Percentiles rank a stretch among this genome's conserved stretches.
Evolutionary conservation across 495 filamentous ascomycete species (phyloP).

Genomic region (Penicillium alfredii): DNA sequence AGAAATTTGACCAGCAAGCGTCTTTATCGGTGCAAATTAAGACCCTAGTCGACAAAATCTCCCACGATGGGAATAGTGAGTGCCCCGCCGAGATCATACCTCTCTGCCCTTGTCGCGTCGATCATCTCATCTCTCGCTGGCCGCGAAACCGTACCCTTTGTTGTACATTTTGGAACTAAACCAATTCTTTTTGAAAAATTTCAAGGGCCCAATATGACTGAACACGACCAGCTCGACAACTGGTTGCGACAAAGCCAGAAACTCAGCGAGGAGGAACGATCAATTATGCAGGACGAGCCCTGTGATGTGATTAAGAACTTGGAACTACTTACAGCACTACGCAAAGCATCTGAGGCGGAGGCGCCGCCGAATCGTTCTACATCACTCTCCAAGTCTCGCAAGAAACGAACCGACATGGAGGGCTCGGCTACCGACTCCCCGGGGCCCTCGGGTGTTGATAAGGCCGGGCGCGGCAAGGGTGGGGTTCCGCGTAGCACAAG

Average conservation of each 20-base stretch:
- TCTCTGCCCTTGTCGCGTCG: no score
- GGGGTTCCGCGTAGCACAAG: conserved; percentile 49
- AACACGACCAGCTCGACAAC: conserved; percentile 47
- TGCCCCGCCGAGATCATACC: no score
- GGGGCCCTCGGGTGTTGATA: conserved; percentile 53
- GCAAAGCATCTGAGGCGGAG: conserved; percentile 53
- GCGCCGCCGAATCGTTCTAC: conserved; percentile 42
- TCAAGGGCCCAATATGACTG: conserved; percentile 35
- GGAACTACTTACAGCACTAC: conserved; percentile 55
- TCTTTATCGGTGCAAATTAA: conserved; percentile 48
- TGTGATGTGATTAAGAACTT: conserved; percentile 56
- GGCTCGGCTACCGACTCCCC: conserved; percentile 63
- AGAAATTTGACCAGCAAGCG: conserved; percentile 53
- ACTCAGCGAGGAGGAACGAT: conserved; percentile 56
- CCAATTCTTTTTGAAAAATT: no score
- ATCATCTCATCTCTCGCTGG: no score
- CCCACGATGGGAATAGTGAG: conserved; percentile 42
- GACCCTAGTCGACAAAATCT: conserved; percentile 45
- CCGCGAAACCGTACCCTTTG: no score
- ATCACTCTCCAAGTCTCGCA: conserved; percentile 49
- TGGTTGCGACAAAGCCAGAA: conserved; percentile 59
- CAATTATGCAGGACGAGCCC: conserved; percentile 51
- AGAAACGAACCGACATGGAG: conserved; percentile 66
- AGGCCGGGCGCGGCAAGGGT: conserved; percentile 41
- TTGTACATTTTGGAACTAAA: conserved; percentile 8